A percentile compares a stretch with the other conserved stretches of the same genome.
Evolutionary conservation across 768 basidiomycete species (phyloP).

Genomic region (Lactarius sp.): DNA sequence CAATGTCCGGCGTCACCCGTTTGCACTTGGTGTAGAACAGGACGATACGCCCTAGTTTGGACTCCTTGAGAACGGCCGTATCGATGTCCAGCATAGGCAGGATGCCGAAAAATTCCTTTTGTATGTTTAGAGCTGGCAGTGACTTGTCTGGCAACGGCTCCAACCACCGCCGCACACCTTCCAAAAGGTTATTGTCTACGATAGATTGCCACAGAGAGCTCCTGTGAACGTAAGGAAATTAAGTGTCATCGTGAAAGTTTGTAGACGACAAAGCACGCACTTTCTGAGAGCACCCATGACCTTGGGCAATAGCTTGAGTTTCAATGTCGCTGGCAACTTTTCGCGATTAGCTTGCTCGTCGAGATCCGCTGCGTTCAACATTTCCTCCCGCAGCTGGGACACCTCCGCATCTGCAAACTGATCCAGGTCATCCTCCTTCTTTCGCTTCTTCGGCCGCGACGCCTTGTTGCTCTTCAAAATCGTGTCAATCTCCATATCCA

Average conservation of each 20-base stretch:
- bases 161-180: constrained; percentile 85
- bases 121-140: constrained; percentile 93
- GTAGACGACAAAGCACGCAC: constrained; percentile 41
- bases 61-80: constrained; percentile 83
- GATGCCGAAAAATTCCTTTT: constrained; percentile 81
- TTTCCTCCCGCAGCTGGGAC: constrained; percentile 77
- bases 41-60: constrained; percentile 81
- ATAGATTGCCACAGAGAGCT: constrained; percentile 85
- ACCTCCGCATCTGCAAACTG: constrained; percentile 88
- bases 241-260: not conserved
- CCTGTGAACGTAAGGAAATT: constrained; percentile 38
- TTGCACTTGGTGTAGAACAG: constrained; percentile 96
- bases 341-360: constrained; percentile 77
- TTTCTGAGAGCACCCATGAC: constrained; percentile 93
- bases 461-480: constrained; percentile 79
- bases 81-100: constrained; percentile 92
- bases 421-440: constrained; percentile 84
- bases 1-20: constrained; percentile 76
- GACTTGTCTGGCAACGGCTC: constrained; percentile 92
- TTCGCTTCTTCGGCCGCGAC: constrained; percentile 57
- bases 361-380: constrained; percentile 81
- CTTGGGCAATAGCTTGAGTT: constrained; percentile 79
- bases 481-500: constrained; percentile 83
- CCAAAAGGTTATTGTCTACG: constrained; percentile 90
- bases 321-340: constrained; percentile 76